Evolutionary conservation across 495 filamentous ascomycete genomes (phyloP).

Genomic region (Penicillium manginii): DNA sequence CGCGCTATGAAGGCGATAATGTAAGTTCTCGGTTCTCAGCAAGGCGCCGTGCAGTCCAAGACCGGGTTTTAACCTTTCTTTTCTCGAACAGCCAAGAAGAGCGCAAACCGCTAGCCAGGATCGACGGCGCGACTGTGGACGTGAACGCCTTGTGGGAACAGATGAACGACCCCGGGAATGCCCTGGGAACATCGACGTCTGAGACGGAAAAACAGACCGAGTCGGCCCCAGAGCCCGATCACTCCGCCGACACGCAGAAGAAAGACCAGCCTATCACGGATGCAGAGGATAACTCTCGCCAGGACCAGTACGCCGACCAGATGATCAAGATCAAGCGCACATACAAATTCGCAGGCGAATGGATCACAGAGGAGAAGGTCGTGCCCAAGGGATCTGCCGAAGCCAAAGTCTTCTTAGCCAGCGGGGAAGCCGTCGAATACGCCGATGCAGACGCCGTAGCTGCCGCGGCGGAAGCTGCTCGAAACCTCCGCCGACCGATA

Average conservation of each 20-base stretch:
- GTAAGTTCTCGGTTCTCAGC: conserved; percentile 35
- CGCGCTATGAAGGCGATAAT: conserved; percentile 67
- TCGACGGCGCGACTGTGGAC: conserved; percentile 77
- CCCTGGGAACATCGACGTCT: conserved; percentile 17
- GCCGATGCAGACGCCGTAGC: conserved; percentile 31
- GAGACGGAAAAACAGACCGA: conserved; percentile 23
- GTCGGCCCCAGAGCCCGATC: conserved; percentile 16
- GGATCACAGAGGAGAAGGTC: conserved; percentile 78
- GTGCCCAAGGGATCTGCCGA: conserved; percentile 81
- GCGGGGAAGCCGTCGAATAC: conserved; percentile 47
- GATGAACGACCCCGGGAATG: conserved; percentile 62
- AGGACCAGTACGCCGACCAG: conserved; percentile 36
- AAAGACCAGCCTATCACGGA: conserved; percentile 28
- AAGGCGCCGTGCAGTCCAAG: conserved; percentile 4
- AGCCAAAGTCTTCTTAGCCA: conserved; percentile 73
- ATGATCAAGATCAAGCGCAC: conserved; percentile 84
- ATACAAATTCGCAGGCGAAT: conserved; percentile 89
- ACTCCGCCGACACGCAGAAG: conserved; percentile 17
- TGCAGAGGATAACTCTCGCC: conserved; percentile 18
- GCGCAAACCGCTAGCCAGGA: conserved; percentile 61
- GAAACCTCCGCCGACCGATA: conserved; percentile 64
- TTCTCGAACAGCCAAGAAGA: conserved; percentile 56
- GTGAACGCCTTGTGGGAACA: conserved; percentile 87
- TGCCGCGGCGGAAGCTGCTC: conserved; percentile 16
- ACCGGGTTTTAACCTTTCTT: conserved; percentile 8